Evolutionary conservation across 2,329 filamentous ascomycete species (phyloP), one percentile per base, ranked within the genome.

Genomic region (Apiospora rasikravindrae): DNA sequence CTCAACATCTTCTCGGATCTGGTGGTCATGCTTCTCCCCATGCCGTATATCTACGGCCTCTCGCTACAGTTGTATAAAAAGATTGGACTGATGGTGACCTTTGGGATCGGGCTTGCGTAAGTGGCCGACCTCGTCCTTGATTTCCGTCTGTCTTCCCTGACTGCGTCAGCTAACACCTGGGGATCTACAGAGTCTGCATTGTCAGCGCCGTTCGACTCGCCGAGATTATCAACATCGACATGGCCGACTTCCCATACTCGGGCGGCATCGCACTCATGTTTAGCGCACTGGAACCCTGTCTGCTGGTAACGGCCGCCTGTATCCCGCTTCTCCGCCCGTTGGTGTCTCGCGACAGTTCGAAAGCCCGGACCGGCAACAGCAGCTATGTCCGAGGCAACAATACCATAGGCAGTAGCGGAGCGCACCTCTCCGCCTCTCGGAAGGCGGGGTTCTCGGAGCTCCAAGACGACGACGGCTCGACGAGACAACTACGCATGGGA

Each of bases 51-150:
- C 10, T 75, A 78, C 57, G 74, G 75, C 11, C 73, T 83, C n/a
- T 78, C 80, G 10, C 49, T 82, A 64, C 76, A 77, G 24, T 70
- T 74, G 14, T 77, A 76, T 66, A 81, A 81, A 67, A 81, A 80
- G 73, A 40, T 80, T 5, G 75, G 75, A 7, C 72, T 83, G 24
- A 73, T 80, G 42, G 77, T 71, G 29, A 78, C 78, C 33, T 82
- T 82, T 67, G 75, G 77, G 5, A 70, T 83, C n/a, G 79, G 80
- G n/a, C 73, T 81, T 44, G 74, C 81, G 80, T 82, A 72, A 76
- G 80, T 75, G 19, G 29, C 29, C 22, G 22, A 33, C 22, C 22
- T 45, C 5, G 4, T 19, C 19, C n/a, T 11, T 45, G n/a, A n/a
- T 42, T 67, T 67, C 61, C 42, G 64, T 42, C 42, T 14, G n/a